A percentile compares a stretch with the other conserved stretches of the same genome.
Evolutionary conservation across 1,284 basidiomycete species (phyloP).

Genomic region (Vanrija sp.): DNA sequence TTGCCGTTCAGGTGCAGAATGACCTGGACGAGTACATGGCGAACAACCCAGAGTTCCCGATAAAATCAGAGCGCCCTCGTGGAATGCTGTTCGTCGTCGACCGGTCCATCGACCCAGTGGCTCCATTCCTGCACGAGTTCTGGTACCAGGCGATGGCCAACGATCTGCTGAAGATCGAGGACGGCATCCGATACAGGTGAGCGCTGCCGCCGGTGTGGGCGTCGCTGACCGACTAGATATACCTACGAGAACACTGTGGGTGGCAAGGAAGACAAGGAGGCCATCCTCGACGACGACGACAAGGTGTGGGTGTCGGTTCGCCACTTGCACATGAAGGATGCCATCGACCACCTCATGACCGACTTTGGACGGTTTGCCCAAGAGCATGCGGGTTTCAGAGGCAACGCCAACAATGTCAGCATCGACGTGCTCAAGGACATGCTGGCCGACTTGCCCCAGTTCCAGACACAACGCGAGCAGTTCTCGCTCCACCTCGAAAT

Average conservation of each 20-base stretch:
- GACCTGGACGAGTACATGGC: constrained; percentile 81
- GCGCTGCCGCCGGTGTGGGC: constrained; percentile 32
- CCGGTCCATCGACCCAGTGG: constrained; percentile 85
- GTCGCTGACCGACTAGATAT: constrained; percentile 56
- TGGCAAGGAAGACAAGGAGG: constrained; percentile 78
- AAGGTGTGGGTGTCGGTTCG: constrained; percentile 86
- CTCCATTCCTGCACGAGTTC: constrained; percentile 93
- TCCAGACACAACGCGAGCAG: constrained; percentile 90
- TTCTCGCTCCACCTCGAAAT: constrained; percentile 95
- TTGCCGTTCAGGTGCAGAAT: constrained; percentile 76
- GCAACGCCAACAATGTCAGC: constrained; percentile 60
- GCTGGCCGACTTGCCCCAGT: constrained; percentile 91
- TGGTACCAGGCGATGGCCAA: constrained; percentile 99
- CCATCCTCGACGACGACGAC: constrained; percentile 77
- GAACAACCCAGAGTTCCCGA: constrained; percentile 74
- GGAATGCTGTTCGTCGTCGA: constrained; percentile 88
- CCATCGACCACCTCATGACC: constrained; percentile 88
- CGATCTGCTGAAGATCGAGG: constrained; percentile 81
- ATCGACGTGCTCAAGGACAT: constrained; percentile 99
- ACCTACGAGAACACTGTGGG: constrained; percentile 77
- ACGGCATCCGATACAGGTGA: constrained; percentile 80
- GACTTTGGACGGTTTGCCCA: constrained; percentile 92
- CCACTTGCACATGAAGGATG: constrained; percentile 98
- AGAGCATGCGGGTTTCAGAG: constrained; percentile 84
- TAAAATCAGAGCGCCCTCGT: constrained; percentile 54